Base-by-base conservation (phyloP, 768 basidiomycete genomes). In the Termitomyces sp. region DNA sequence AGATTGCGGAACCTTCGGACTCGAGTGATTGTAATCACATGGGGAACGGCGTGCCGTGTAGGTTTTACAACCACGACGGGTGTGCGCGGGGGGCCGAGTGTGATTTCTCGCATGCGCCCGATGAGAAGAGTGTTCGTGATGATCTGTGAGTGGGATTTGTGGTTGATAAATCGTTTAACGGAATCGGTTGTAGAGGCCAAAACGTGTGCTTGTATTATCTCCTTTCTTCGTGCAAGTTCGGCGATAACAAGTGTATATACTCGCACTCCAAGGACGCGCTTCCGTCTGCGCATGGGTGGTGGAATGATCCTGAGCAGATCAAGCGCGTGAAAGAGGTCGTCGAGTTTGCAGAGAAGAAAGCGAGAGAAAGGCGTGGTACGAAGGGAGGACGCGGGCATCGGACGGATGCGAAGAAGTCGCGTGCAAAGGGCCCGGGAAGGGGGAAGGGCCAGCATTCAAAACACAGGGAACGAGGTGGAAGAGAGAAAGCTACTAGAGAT, bases 61-160 rank as follows among this genome's bases (percentile, higher is more conserved):
- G 77, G 46, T 81, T 79, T 64, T 83, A 85, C 64, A 85, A 86
- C 55, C 81, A 78, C 57, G 70, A 74, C 18, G 79, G 79, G 0
- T 84, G 83, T 63, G 65, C 57, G 10, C 69, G 73, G 3, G 79
- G 82, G 0, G 51, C 20, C 8, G 55, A 60, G 2, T 86, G 84
- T 61, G 57, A 57, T 18, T 83, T 72, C 66, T 80, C 76, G 20
- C 83, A 86, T 64, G 78, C 80, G 0, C 82, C 83, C 0, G 82
- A 85, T 59, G 63, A 73, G 42, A 80, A 77, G 65, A 84, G 83
- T 58, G 74, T 82, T 14, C 72, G 82, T 20, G 80, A 86, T 60
- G 73, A 76, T 13, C 66, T 83, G 84, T 84, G 57, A 58, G 81
- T 72, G 6, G 29, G 16, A 31, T 29, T 8, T 46, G 31, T 32